Conservation (phyloP, 306 rosid genomes). For the Cyclanthera cordifolia region DNA sequence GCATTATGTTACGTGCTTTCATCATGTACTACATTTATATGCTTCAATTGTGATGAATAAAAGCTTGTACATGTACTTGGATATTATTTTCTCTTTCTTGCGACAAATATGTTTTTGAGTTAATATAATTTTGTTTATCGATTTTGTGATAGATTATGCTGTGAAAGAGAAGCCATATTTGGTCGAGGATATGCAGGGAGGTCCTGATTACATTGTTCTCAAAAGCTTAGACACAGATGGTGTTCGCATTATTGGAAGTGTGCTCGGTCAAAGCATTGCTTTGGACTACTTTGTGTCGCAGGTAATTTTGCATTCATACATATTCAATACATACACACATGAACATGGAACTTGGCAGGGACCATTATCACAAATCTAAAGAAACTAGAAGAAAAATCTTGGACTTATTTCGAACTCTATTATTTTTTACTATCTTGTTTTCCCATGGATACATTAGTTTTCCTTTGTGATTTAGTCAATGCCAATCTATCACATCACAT, state of each 20-base stretch:
- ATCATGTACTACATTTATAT: neutral
- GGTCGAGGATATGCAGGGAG: conserved; percentile 77
- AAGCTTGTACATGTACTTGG: neutral
- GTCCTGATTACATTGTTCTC: conserved; percentile 80
- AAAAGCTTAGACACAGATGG: conserved; percentile 75
- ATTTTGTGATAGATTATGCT: conserved; percentile 56
- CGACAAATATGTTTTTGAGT: neutral
- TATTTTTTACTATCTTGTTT: neutral
- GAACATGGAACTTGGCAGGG: neutral
- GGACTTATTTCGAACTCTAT: neutral
- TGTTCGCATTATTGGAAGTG: conserved; percentile 87
- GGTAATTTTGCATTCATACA: conserved; percentile 25
- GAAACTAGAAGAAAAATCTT: neutral
- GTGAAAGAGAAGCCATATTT: conserved; percentile 72
- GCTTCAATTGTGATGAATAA: neutral
- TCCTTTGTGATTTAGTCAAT: neutral
- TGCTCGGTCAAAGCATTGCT: conserved; percentile 94
- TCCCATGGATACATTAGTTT: neutral
- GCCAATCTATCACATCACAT: neutral
- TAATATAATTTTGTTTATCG: neutral
- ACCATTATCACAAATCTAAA: neutral
- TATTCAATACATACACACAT: neutral
- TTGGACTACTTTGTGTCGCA: conserved; percentile 96
- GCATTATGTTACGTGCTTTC: neutral
- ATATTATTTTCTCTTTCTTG: neutral